Evolutionary conservation across 1,284 basidiomycete species (phyloP).

Genomic region (Cystobasidium slooffiae): DNA sequence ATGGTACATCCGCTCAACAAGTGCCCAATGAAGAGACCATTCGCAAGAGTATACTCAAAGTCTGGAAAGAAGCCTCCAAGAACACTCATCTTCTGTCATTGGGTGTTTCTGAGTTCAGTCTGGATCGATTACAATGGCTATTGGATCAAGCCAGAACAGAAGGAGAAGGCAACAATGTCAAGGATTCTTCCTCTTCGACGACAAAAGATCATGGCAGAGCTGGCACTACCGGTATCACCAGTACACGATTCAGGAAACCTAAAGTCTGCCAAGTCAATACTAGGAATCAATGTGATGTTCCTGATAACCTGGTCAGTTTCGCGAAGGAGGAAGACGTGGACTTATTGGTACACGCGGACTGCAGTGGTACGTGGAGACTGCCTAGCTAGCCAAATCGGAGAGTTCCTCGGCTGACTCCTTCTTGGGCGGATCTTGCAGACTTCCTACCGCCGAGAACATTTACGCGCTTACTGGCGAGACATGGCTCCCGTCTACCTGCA

Average conservation of each 20-base stretch:
- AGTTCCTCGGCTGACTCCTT: background rate
- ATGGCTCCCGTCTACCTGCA: slow-evolving; percentile 29
- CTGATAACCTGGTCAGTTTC: slow-evolving; percentile 26
- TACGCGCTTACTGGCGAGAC: slow-evolving; percentile 29
- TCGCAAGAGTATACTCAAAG: slow-evolving; percentile 13
- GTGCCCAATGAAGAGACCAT: slow-evolving; percentile 11
- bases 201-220: slow-evolving; percentile 1
- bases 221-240: slow-evolving; percentile 20
- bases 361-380: slow-evolving; percentile 27
- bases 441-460: slow-evolving; percentile 41
- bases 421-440: slow-evolving; percentile 12
- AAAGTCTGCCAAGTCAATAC: slow-evolving; percentile 43
- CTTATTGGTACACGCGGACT: slow-evolving; percentile 40
- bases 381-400: background rate
- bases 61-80: slow-evolving; percentile 32
- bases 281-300: slow-evolving; percentile 41
- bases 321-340: slow-evolving; percentile 45
- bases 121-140: slow-evolving; percentile 35
- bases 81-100: slow-evolving; percentile 35
- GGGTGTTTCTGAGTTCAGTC: slow-evolving; percentile 45
- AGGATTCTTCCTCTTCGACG: background rate
- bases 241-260: slow-evolving; percentile 31
- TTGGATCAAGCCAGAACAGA: background rate
- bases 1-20: background rate
- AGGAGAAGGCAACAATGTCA: background rate